Conservation (phyloP, 2,329 filamentous ascomycete genomes). For the Aureobasidium uvarum region DNA sequence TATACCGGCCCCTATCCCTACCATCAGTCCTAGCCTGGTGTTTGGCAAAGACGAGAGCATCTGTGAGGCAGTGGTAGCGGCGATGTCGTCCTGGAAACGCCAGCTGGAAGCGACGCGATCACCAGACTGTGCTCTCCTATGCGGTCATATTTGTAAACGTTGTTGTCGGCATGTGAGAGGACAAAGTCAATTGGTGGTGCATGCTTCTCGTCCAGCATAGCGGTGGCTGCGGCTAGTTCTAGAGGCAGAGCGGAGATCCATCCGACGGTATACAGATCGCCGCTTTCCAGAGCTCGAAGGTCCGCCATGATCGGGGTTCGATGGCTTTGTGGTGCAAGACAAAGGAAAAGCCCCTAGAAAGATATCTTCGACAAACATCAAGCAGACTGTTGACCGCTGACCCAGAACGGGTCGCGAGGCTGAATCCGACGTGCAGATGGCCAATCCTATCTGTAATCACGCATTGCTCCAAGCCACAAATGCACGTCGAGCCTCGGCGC, state of each 20-base stretch:
- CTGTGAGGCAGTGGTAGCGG: constrained; percentile 30
- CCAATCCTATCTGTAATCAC: background rate
- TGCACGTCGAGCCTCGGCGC: too few species aligned
- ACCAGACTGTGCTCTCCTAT: constrained; percentile 40
- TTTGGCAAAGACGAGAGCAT: constrained; percentile 29
- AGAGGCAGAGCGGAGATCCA: constrained; percentile 31
- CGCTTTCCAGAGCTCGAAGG: background rate
- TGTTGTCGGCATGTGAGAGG: constrained; percentile 28
- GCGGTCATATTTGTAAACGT: constrained; percentile 36
- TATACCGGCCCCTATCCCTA: constrained; percentile 32
- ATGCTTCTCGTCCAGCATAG: constrained; percentile 4
- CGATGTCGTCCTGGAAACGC: constrained; percentile 31
- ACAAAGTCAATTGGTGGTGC: background rate
- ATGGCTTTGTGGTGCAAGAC: background rate
- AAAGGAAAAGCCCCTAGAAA: background rate
- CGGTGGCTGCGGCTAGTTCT: background rate
- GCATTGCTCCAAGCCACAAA: too few species aligned
- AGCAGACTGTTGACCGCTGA: background rate
- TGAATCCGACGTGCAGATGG: background rate
- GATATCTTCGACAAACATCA: background rate
- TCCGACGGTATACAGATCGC: constrained; percentile 28
- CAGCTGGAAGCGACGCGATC: constrained; percentile 33
- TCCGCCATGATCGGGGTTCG: background rate
- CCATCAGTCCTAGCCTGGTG: constrained; percentile 29
- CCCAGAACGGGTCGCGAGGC: background rate